Evolutionary conservation across 2,329 filamentous ascomycete genomes (phyloP).

Genomic region (Hyphodiscus sp.): DNA sequence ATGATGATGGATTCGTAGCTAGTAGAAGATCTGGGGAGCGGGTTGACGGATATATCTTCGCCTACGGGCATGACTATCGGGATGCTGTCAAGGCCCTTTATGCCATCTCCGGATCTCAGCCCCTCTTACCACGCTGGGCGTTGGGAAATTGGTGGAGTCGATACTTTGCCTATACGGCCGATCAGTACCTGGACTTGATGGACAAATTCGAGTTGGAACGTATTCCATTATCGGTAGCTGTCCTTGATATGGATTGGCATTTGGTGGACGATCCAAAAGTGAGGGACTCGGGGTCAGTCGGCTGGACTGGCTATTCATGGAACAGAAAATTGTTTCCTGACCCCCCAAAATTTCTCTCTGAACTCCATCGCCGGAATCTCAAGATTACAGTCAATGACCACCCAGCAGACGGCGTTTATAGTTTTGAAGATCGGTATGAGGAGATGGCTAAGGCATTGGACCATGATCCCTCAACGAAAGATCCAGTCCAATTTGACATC

Average conservation of each 20-base stretch:
- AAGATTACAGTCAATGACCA: conserved; percentile 56
- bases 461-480: conserved; percentile 42
- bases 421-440: conserved; percentile 49
- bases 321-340: conserved; percentile 51
- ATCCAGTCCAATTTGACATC: conserved; percentile 50
- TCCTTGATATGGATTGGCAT: conserved; percentile 65
- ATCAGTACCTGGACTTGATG: conserved; percentile 52
- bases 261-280: conserved; percentile 41
- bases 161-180: conserved; percentile 50
- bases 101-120: conserved; percentile 48
- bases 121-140: conserved; percentile 48
- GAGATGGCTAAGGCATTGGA: conserved; percentile 46
- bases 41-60: conserved; percentile 54
- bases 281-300: conserved; percentile 31
- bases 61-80: conserved; percentile 50
- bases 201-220: conserved; percentile 44
- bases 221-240: conserved; percentile 52
- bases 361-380: conserved; percentile 45
- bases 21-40: conserved; percentile 40
- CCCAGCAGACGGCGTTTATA: conserved; percentile 51
- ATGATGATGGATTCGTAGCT: conserved; percentile 44
- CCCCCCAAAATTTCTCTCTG: conserved; percentile 43
- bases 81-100: conserved; percentile 49
- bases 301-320: conserved; percentile 59
- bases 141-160: conserved; percentile 62